phyloP scores from a whole-genome alignment of 805 yeast species.

The Saccharomycopsis fibuligera region DNA sequence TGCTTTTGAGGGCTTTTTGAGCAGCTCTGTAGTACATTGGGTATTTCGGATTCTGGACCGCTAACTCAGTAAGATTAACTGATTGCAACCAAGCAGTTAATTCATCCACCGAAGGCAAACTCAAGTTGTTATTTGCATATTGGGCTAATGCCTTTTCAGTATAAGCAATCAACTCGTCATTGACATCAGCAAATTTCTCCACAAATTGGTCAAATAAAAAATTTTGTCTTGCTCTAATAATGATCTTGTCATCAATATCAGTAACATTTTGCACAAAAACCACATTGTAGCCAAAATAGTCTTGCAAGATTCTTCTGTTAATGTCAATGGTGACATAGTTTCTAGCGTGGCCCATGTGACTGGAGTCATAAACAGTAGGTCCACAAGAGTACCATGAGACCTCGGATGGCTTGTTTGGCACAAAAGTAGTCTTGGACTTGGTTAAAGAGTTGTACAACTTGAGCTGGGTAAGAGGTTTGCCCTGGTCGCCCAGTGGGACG shows the following conservation, averaged over 20 bases:
- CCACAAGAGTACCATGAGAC: slow-evolving; percentile 98
- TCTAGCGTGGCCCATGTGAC: slow-evolving; percentile 98
- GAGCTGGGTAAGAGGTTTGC: slow-evolving; percentile 36
- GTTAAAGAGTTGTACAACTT: slow-evolving; percentile 81
- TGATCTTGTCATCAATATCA: slow-evolving; percentile 97
- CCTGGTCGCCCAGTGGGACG: slow-evolving; percentile 20
- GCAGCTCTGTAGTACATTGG: slow-evolving; percentile 77
- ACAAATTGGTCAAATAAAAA: slow-evolving; percentile 61
- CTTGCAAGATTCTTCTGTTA: slow-evolving; percentile 80
- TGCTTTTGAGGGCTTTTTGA: slow-evolving; percentile 41
- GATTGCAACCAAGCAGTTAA: slow-evolving; percentile 47
- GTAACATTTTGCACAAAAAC: slow-evolving; percentile 93
- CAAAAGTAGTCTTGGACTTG: slow-evolving; percentile 67
- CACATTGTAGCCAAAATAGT: slow-evolving; percentile 87
- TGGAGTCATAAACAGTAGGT: slow-evolving; percentile 93
- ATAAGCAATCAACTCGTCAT: slow-evolving; percentile 22
- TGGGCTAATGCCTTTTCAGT: slow-evolving; percentile 6
- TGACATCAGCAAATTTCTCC: slow-evolving; percentile 25
- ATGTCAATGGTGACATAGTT: slow-evolving; percentile 94
- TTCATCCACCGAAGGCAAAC: slow-evolving; percentile 29
- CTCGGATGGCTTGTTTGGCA: slow-evolving; percentile 55
- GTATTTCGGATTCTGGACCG: slow-evolving; percentile 67
- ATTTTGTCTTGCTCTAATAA: slow-evolving; percentile 87
- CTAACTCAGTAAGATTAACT: slow-evolving; percentile 44
- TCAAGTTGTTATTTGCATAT: slow-evolving; percentile 22